A percentile compares a stretch with the other conserved stretches of the same genome.
Evolutionary conservation across 2,329 filamentous ascomycete genomes (phyloP).

Genomic region (Penicillium sp.): DNA sequence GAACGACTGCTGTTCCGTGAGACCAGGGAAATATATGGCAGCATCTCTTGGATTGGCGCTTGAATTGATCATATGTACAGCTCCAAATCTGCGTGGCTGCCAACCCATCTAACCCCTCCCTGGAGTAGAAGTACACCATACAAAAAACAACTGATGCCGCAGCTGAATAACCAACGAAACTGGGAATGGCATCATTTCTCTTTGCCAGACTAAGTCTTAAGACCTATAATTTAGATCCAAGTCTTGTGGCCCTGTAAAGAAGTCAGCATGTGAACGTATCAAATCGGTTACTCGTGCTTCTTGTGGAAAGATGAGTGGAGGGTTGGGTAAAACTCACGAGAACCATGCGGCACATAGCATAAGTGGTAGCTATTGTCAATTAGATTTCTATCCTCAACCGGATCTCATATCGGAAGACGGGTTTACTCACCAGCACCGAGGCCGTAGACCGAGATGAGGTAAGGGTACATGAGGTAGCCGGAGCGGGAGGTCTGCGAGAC

Average conservation of each 20-base stretch:
- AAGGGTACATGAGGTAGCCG: slow-evolving; percentile 59
- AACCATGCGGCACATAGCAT: slow-evolving; percentile 46
- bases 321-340: slow-evolving; percentile 34
- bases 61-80: slow-evolving; percentile 39
- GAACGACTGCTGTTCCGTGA: neutral
- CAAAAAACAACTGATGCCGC: slow-evolving; percentile 17
- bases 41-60: slow-evolving; percentile 32
- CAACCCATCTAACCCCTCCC: slow-evolving; percentile 26
- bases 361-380: slow-evolving; percentile 31
- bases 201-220: slow-evolving; percentile 60
- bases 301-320: neutral
- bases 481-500: slow-evolving; percentile 51
- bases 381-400: slow-evolving; percentile 3
- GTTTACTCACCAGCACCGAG: slow-evolving; percentile 47
- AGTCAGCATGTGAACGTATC: slow-evolving; percentile 19
- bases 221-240: slow-evolving; percentile 46
- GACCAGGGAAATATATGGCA: slow-evolving; percentile 10
- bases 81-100: slow-evolving; percentile 28
- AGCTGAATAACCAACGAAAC: slow-evolving; percentile 7
- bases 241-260: slow-evolving; percentile 60
- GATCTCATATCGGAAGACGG: neutral
- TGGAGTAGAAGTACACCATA: slow-evolving; percentile 37
- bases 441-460: slow-evolving; percentile 53
- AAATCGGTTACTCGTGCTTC: neutral
- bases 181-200: slow-evolving; percentile 23